Evolutionary conservation across 805 yeast genomes (phyloP).

Genomic region (Brettanomyces anomalus): DNA sequence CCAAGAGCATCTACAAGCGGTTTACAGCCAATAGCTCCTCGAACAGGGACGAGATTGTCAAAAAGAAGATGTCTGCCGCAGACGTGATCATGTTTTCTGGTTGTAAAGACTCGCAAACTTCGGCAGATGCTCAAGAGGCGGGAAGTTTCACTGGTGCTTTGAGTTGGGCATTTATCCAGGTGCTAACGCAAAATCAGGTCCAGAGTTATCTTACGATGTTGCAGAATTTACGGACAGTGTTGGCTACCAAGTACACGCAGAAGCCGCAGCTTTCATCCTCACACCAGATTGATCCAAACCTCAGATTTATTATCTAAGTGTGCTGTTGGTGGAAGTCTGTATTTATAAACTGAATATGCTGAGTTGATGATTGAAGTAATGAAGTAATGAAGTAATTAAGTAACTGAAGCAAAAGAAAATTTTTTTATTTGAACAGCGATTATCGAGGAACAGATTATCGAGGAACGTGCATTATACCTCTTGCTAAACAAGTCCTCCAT

Average conservation of each 20-base stretch:
- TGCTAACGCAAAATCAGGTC: conserved; percentile 48
- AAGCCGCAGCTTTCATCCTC: conserved; percentile 77
- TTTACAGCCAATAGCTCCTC: conserved; percentile 24
- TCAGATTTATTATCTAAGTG: conserved; percentile 27
- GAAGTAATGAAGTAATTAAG: no score
- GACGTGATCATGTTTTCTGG: conserved; percentile 74
- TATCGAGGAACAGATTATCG: no score
- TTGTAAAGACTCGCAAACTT: conserved; percentile 76
- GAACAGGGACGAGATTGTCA: conserved; percentile 33
- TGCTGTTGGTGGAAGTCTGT: no score
- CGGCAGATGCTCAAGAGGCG: conserved; percentile 71
- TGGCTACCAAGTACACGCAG: conserved; percentile 61
- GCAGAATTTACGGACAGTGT: conserved; percentile 58
- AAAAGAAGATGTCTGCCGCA: conserved; percentile 60
- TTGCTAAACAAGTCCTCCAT: no score
- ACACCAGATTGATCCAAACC: conserved; percentile 64
- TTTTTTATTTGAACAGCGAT: no score
- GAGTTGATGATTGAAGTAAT: no score
- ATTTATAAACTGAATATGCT: no score
- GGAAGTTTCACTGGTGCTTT: conserved; percentile 77
- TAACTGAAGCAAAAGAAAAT: no score
- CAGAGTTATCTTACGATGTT: conserved; percentile 63
- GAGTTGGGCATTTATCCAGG: conserved; percentile 69
- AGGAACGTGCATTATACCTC: no score
- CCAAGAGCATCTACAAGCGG: conserved; percentile 25